Percentiles rank a stretch among this genome's conserved stretches.
Evolutionary conservation across 2,329 filamentous ascomycete species (phyloP).

Genomic region (Tolypocladium tundrense): DNA sequence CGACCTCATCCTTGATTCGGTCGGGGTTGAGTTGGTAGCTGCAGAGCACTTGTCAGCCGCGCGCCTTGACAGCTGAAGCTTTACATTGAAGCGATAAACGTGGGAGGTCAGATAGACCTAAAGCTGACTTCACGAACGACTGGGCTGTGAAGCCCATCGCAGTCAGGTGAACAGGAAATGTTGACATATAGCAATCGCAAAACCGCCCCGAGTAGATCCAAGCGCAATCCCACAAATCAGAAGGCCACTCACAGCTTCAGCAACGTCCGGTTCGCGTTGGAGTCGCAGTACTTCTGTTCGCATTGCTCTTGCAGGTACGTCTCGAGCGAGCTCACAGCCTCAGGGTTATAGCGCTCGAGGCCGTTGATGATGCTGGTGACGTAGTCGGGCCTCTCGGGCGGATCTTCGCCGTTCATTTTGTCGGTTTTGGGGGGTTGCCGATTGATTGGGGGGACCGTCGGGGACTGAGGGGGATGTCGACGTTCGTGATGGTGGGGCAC

Average conservation of each 20-base stretch:
- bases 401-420: conserved; percentile 68
- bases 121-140: conserved; percentile 19
- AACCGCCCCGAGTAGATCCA: conserved; percentile 8
- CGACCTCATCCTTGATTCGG: conserved; percentile 90
- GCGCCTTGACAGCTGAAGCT: not conserved
- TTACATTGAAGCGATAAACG: not conserved
- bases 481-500: conserved; percentile 31
- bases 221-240: conserved; percentile 4
- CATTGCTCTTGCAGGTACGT: conserved; percentile 92
- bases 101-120: conserved; percentile 62
- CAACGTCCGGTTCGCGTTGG: conserved; percentile 91
- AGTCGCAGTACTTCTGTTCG: conserved; percentile 88
- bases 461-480: conserved; percentile 11
- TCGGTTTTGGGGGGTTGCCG: conserved; percentile 10
- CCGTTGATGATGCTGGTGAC: conserved; percentile 93
- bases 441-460: conserved; percentile 11
- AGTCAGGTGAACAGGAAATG: conserved; percentile 99
- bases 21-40: conserved; percentile 99
- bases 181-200: conserved; percentile 69
- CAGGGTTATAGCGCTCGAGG: conserved; percentile 96
- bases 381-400: conserved; percentile 82
- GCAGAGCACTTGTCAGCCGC: conserved; percentile 3
- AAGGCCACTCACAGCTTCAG: conserved; percentile 78
- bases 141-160: conserved; percentile 33
- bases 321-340: conserved; percentile 88